phyloP scores from a whole-genome alignment of 2,329 filamentous ascomycete species.

The Zymoseptoria ardabiliae region DNA sequence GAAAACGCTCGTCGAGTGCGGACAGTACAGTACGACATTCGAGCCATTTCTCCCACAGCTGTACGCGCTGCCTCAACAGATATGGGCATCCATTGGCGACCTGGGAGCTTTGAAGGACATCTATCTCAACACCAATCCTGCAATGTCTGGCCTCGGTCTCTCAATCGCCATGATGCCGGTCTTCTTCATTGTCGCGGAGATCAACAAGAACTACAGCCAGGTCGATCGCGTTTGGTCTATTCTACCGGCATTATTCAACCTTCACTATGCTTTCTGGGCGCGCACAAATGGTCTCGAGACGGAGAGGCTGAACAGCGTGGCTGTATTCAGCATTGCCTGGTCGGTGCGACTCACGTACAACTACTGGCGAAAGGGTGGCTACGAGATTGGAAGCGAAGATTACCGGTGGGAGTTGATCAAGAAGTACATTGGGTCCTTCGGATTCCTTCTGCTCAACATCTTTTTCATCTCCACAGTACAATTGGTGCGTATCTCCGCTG shows the following conservation, averaged over 20 bases:
- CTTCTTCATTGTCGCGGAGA: slow-evolving; percentile 69
- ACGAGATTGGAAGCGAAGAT: slow-evolving; percentile 81
- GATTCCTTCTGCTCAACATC: slow-evolving; percentile 80
- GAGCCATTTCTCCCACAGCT: slow-evolving; percentile 67
- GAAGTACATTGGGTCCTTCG: slow-evolving; percentile 51
- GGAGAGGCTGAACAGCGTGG: slow-evolving; percentile 62
- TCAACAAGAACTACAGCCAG: slow-evolving; percentile 95
- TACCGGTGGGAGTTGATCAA: slow-evolving; percentile 84
- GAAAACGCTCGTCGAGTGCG: slow-evolving; percentile 63
- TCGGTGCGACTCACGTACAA: slow-evolving; percentile 71
- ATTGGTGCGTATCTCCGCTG: slow-evolving; percentile 34
- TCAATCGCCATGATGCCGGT: slow-evolving; percentile 63
- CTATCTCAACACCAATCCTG: slow-evolving; percentile 79
- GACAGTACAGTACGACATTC: slow-evolving; percentile 67
- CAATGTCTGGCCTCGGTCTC: slow-evolving; percentile 66
- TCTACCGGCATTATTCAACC: slow-evolving; percentile 76
- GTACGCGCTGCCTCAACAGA: slow-evolving; percentile 35
- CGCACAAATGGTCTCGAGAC: slow-evolving; percentile 65
- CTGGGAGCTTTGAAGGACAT: slow-evolving; percentile 58
- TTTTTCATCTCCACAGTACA: slow-evolving; percentile 83
- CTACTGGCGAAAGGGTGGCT: slow-evolving; percentile 93
- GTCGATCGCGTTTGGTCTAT: slow-evolving; percentile 90
- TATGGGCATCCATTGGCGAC: slow-evolving; percentile 52
- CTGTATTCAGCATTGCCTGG: slow-evolving; percentile 68
- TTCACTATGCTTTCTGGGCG: slow-evolving; percentile 78